Percentiles rank a stretch among this genome's conserved stretches.
Conservation (phyloP, 768 basidiomycete species). For the Suillus alpinus region DNA sequence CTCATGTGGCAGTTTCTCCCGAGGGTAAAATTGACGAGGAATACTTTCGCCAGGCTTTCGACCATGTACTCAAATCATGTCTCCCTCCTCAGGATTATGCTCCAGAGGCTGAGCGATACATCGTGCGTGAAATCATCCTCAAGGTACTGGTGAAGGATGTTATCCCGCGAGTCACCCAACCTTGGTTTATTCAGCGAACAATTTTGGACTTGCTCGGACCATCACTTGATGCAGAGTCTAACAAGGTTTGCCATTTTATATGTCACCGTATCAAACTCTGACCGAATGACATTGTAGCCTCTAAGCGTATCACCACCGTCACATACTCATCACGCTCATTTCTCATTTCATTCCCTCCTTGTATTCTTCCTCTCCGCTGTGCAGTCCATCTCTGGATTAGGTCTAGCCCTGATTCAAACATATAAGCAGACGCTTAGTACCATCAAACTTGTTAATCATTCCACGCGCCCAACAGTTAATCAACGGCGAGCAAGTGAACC, state of each 20-base stretch:
- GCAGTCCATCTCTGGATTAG: constrained; percentile 66
- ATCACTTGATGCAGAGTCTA: constrained; percentile 22
- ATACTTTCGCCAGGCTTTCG: constrained; percentile 78
- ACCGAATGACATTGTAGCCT: constrained; percentile 15
- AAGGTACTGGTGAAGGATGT: constrained; percentile 71
- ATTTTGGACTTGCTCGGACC: constrained; percentile 66
- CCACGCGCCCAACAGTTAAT: constrained; percentile 6
- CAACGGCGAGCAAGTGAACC: neutral
- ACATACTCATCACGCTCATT: constrained; percentile 30
- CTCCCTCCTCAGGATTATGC: constrained; percentile 79
- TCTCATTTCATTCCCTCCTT: constrained; percentile 53
- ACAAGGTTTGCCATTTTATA: constrained; percentile 17
- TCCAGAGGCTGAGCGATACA: constrained; percentile 68
- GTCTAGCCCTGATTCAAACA: constrained; percentile 63
- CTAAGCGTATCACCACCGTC: constrained; percentile 23
- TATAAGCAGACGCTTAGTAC: constrained; percentile 65
- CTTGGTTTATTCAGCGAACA: constrained; percentile 84
- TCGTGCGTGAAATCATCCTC: constrained; percentile 81
- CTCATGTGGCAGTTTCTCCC: constrained; percentile 74
- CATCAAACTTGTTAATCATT: constrained; percentile 63
- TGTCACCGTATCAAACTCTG: neutral
- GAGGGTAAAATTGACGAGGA: constrained; percentile 68
- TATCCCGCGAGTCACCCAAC: constrained; percentile 70
- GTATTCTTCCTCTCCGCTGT: constrained; percentile 73
- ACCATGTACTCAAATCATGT: constrained; percentile 69